phyloP scores from a whole-genome alignment of 805 yeast species.

The Pichia phayaonensis region DNA sequence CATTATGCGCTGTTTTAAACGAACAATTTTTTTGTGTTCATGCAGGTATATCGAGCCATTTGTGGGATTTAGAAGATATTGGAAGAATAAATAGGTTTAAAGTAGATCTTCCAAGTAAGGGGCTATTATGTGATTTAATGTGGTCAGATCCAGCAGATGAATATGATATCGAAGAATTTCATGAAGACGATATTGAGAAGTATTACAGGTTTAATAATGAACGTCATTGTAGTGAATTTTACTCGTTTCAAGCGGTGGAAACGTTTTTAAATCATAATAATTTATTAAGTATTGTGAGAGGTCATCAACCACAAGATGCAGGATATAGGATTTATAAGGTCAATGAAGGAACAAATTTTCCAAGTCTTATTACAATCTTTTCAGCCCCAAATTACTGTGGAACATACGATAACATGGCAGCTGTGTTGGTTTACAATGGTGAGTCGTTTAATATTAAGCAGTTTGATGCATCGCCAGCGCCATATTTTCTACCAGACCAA shows the following conservation, averaged over 20 bases:
- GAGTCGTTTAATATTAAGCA: conserved; percentile 93
- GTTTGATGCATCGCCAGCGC: conserved; percentile 88
- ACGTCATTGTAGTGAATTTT: conserved; percentile 90
- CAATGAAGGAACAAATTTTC: conserved; percentile 79
- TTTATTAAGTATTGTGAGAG: conserved; percentile 75
- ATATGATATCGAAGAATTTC: conserved; percentile 53
- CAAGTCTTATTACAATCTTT: conserved; percentile 82
- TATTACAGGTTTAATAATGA: conserved; percentile 58
- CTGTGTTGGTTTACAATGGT: conserved; percentile 86
- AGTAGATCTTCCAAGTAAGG: conserved; percentile 82
- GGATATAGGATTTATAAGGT: conserved; percentile 93
- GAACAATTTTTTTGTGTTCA: conserved; percentile 93
- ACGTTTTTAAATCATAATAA: conserved; percentile 72
- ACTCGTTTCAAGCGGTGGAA: conserved; percentile 75
- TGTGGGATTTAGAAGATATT: conserved; percentile 62
- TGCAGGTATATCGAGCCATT: conserved; percentile 89
- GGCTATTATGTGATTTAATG: conserved; percentile 86
- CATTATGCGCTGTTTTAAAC: conserved; percentile 90
- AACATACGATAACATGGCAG: conserved; percentile 89
- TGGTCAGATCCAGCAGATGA: conserved; percentile 95
- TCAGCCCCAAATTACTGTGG: conserved; percentile 95
- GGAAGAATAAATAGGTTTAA: conserved; percentile 67
- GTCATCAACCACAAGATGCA: conserved; percentile 97
- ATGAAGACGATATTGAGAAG: conserved; percentile 12
- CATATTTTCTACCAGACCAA: conserved; percentile 93